Conservation (phyloP, 768 basidiomycete species). For the Inosperma sp. region DNA sequence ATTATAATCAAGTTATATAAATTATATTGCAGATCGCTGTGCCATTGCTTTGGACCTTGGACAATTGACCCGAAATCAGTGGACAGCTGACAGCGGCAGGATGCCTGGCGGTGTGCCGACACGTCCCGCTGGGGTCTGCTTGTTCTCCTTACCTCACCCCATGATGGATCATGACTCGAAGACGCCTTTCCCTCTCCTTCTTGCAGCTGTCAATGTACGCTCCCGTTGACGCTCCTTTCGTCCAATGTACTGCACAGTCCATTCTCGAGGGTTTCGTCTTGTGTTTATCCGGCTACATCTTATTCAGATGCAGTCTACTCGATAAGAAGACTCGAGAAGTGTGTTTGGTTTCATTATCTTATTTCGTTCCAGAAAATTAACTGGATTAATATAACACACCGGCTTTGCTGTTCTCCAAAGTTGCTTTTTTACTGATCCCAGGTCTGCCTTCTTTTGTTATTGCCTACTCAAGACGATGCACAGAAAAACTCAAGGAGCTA, state of each 20-base stretch:
- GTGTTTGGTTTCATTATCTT: conserved; percentile 1
- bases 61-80: no score
- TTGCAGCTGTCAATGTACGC: no score
- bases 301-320: conserved; percentile 73
- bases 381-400: conserved; percentile 81
- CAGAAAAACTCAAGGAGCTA: conserved; percentile 73
- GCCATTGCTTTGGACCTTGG: no score
- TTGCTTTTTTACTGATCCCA: conserved; percentile 85
- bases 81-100: no score
- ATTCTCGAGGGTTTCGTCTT: conserved; percentile 87
- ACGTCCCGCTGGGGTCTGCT: no score
- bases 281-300: conserved; percentile 79
- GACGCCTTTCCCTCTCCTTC: no score
- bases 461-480: not conserved
- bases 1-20: no score
- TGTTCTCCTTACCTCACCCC: no score
- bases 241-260: conserved; percentile 46
- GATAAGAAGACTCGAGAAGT: conserved; percentile 90
- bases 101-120: no score
- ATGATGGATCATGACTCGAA: no score
- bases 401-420: conserved; percentile 86
- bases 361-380: conserved; percentile 60
- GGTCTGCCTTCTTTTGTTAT: conserved; percentile 33
- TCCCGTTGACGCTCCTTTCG: no score
- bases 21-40: no score